These are phyloP conservation scores for Calophaca sinica DNA, from an alignment of 306 rosid genomes.

Conservation along the genomic window DNA sequence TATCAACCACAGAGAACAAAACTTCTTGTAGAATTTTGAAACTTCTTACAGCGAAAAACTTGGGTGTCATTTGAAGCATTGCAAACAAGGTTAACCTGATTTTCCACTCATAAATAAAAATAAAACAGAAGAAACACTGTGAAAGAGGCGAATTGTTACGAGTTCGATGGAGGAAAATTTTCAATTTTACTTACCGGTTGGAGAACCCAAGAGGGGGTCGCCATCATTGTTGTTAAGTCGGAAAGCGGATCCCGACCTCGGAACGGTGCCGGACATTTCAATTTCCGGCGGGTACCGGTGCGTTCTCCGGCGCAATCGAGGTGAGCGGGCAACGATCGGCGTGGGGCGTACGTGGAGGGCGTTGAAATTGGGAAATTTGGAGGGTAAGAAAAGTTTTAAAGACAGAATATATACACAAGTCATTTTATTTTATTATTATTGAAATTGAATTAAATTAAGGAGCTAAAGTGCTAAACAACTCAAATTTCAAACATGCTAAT, in stretches of 20 bases:
- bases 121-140: background rate
- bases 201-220: constrained; percentile 56
- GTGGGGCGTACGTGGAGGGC: constrained; percentile 11
- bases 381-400: constrained; percentile 63
- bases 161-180: background rate
- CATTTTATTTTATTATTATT: constrained; percentile 33
- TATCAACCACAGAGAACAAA: background rate
- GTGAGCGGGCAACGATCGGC: constrained; percentile 36
- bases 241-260: constrained; percentile 56
- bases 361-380: constrained; percentile 32
- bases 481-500: constrained; percentile 22
- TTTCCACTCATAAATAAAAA: background rate
- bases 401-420: constrained; percentile 31
- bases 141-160: background rate
- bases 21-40: background rate
- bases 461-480: background rate
- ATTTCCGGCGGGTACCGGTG: constrained; percentile 47
- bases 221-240: constrained; percentile 49
- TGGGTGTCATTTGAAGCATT: constrained; percentile 3
- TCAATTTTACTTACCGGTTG: constrained; percentile 52
- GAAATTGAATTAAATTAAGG: background rate
- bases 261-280: constrained; percentile 60
- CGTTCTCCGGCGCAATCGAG: constrained; percentile 49
- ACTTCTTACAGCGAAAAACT: background rate
- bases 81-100: constrained; percentile 1